These are phyloP conservation scores for Botrytis tulipae DNA, from an alignment of 2,329 filamentous ascomycete species.

Conservation along the genomic window DNA sequence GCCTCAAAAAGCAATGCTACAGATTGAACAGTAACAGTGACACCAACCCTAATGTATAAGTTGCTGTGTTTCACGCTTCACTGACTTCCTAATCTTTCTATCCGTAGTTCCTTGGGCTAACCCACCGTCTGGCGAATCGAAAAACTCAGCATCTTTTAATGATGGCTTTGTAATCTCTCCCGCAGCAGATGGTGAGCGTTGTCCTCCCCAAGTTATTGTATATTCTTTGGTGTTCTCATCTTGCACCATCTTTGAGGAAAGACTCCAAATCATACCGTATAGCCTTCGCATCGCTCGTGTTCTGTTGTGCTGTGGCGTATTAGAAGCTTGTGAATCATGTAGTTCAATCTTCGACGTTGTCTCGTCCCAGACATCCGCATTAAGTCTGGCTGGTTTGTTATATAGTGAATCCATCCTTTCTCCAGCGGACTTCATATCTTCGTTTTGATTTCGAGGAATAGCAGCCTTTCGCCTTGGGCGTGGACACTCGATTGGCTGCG, in stretches of 20 bases:
- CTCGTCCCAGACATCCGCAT: not conserved
- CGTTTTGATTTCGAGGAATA: not conserved
- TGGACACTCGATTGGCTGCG: conserved; percentile 21
- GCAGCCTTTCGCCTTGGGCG: conserved; percentile 30
- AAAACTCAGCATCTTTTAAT: conserved; percentile 45
- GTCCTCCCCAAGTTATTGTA: conserved; percentile 48
- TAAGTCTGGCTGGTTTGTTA: not conserved
- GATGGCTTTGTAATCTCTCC: conserved; percentile 35
- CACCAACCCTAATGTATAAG: not conserved
- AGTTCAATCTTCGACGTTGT: no score
- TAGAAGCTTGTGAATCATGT: not conserved
- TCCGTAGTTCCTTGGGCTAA: conserved; percentile 35
- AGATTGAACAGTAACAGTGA: not conserved
- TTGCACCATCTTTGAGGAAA: conserved; percentile 45
- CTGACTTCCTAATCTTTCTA: not conserved
- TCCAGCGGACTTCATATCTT: not conserved
- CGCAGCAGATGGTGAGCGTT: conserved; percentile 33
- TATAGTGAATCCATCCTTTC: not conserved
- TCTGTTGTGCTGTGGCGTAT: not conserved
- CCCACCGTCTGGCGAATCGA: conserved; percentile 42
- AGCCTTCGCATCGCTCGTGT: conserved; percentile 47
- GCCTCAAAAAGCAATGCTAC: not conserved
- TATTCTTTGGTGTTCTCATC: conserved; percentile 36
- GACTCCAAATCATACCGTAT: conserved; percentile 47
- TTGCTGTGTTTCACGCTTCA: not conserved